Conservation (phyloP, 345 rosid species). For the Zanthoxylum bungeanum region DNA sequence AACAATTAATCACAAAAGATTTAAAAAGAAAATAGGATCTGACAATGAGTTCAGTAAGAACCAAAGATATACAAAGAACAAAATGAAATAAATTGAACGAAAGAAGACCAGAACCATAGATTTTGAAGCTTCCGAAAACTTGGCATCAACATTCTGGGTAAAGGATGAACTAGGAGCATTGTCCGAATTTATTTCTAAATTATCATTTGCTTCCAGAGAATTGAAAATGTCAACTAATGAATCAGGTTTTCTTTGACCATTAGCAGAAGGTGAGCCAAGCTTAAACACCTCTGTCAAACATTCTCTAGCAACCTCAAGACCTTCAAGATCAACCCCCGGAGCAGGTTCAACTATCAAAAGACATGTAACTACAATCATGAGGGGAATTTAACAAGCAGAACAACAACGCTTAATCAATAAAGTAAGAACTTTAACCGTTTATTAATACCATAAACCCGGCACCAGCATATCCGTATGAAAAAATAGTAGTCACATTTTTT, state of each 20-base stretch:
- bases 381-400: not conserved
- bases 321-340: conserved; percentile 73
- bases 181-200: conserved; percentile 11
- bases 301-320: conserved; percentile 76
- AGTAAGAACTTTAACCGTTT: not conserved
- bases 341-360: conserved; percentile 55
- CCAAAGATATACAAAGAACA: not conserved
- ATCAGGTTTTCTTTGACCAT: conserved; percentile 35
- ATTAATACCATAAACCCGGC: not conserved
- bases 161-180: conserved; percentile 40
- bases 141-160: conserved; percentile 20
- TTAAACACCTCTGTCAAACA: conserved; percentile 63
- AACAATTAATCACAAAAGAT: not conserved
- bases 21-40: not conserved
- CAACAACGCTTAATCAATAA: not conserved
- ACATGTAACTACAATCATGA: not conserved
- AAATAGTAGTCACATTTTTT: not conserved
- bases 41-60: not conserved
- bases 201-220: conserved; percentile 35
- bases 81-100: not conserved
- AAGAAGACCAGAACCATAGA: conserved; percentile 11
- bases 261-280: conserved; percentile 27
- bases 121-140: conserved; percentile 21
- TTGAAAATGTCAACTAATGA: conserved; percentile 50
- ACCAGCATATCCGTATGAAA: not conserved